Evolutionary conservation across 768 basidiomycete species (phyloP), one percentile per base, ranked within the genome.

Genomic region (Leccinum arenicola): DNA sequence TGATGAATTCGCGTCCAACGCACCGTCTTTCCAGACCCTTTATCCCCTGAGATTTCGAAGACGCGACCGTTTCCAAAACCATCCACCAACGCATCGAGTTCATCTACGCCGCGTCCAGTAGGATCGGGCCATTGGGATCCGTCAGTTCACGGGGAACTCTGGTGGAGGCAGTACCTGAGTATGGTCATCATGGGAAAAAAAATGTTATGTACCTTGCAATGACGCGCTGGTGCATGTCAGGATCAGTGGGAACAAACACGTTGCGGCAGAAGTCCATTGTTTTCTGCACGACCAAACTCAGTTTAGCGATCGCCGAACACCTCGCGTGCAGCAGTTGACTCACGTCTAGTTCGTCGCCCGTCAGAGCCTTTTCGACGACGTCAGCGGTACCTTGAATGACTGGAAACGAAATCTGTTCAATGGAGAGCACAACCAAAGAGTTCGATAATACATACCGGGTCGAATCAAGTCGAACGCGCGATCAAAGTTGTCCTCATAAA

Each of bases 11-110:
- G 7, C 21, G n/a, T 53, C 31, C 11, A 38, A 55, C 84, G 60
- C 67, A 90, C 91, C 58, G 86, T 84, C 78, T 89, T 91, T 35
- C 88, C 89, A 14, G 85, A 82, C 7, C 76, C 78, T 67, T 72
- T 78, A 19, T 84, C 81, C 10, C 90, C 91, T 29, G 88, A 85
- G 38, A 92, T 76, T 65, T 92, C 89, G 52, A 89, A 74, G 14
- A 92, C 76, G 23, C 78, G 77, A 50, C 78, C 74, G 19, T 75
- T 74, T n/a, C 76, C 76, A 54, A 87, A 77, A 1, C 81, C 82
- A 25, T 69, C 70, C 19, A 89, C 73, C 11, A 89, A 67, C 12
- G 66, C 68, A 65, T 90, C 87, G 25, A 89, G 72, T 49, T 76
- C 75, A 4, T 68, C 68, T 3, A 85, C 67, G 12, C 85, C 84